Percentiles rank a stretch among this genome's conserved stretches.
Conservation (phyloP, 1,284 basidiomycete genomes). For the Cutaneotrichosporon curvatum region DNA sequence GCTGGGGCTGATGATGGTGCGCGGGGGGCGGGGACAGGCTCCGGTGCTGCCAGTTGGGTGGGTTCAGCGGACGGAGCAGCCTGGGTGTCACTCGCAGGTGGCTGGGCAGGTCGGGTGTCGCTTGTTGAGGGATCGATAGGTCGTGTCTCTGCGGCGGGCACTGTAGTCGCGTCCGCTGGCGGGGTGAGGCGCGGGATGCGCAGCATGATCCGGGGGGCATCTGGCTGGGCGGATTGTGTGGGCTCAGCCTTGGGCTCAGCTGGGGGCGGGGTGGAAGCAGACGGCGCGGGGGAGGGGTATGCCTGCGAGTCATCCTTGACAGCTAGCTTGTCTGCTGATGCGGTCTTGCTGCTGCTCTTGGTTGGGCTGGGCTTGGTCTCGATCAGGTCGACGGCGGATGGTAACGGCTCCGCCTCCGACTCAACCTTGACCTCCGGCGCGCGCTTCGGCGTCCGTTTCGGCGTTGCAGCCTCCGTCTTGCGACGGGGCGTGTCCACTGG, state of each 20-base stretch:
- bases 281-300: slow-evolving; percentile 3
- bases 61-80: too few relatives aligned
- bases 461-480: slow-evolving; percentile 2
- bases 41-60: too few relatives aligned
- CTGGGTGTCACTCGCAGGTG: too few relatives aligned
- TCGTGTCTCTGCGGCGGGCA: too few relatives aligned
- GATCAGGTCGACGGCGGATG: neutral
- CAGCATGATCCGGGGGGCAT: slow-evolving; percentile 4
- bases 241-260: neutral
- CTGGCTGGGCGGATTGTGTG: neutral
- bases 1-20: too few relatives aligned
- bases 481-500: too few relatives aligned
- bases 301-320: neutral
- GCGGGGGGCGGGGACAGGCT: too few relatives aligned
- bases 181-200: slow-evolving; percentile 10
- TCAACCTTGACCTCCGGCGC: neutral
- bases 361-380: neutral
- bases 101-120: too few relatives aligned
- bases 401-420: neutral
- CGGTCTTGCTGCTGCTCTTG: too few relatives aligned
- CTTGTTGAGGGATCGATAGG: too few relatives aligned
- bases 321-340: neutral
- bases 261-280: neutral
- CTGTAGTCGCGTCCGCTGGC: too few relatives aligned
- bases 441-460: neutral